A percentile compares a stretch with the other conserved stretches of the same genome.
Conservation (phyloP, 2,329 filamentous ascomycete species). For the Beauveria medogensis region DNA sequence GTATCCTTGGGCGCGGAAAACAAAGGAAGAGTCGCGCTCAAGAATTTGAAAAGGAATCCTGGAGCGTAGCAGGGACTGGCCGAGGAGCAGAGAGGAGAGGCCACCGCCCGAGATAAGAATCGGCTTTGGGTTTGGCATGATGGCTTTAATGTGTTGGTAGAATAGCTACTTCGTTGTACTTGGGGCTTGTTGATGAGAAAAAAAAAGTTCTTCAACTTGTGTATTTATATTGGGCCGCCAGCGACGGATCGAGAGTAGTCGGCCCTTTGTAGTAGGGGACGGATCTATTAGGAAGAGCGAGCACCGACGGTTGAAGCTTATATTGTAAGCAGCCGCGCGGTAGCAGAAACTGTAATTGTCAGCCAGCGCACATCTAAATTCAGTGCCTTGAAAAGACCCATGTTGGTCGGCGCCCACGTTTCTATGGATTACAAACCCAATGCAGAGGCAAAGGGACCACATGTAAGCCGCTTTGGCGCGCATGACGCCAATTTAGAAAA, state of each 20-base stretch:
- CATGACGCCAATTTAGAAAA: neutral
- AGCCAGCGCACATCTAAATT: neutral
- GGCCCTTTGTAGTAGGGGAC: neutral
- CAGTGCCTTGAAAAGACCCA: neutral
- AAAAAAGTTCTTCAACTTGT: neutral
- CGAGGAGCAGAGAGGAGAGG: conserved; percentile 35
- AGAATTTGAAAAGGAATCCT: conserved; percentile 46
- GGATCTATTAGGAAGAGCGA: neutral
- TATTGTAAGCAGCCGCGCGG: conserved; percentile 7
- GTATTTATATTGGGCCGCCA: neutral
- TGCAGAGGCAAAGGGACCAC: neutral
- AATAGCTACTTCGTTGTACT: neutral
- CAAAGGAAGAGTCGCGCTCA: conserved; percentile 42
- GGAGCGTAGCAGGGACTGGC: conserved; percentile 32
- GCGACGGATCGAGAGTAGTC: too few relatives aligned
- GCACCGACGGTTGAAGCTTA: neutral
- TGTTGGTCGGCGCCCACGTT: neutral
- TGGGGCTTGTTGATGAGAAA: neutral
- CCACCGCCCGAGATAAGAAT: conserved; percentile 38
- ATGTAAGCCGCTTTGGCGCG: neutral
- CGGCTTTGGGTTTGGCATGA: conserved; percentile 18
- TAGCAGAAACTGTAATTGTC: neutral
- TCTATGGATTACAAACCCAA: neutral
- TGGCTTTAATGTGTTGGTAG: neutral
- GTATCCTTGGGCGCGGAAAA: conserved; percentile 55